These are phyloP conservation scores for Calendula officinalis DNA, from an alignment of 129 eudicot species.

Conservation along the genomic window DNA sequence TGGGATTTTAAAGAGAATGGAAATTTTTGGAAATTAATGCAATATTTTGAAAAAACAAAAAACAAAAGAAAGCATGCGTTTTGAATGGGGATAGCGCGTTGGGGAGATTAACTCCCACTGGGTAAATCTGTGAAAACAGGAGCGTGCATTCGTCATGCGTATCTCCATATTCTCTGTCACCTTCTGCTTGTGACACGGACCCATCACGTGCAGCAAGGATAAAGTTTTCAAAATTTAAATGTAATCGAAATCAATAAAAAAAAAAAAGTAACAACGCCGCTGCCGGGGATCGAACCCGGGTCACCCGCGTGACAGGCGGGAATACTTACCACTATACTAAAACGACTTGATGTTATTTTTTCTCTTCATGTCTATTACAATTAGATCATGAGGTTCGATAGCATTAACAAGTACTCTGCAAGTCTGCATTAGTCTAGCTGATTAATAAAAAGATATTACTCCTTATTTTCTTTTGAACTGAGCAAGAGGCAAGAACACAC, in stretches of 20 bases:
- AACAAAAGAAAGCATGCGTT: neutral
- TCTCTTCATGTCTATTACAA: too few species aligned
- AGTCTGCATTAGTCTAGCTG: too few species aligned
- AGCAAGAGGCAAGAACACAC: too few species aligned
- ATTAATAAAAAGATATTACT: too few species aligned
- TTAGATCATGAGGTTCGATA: too few species aligned
- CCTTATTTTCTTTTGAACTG: too few species aligned
- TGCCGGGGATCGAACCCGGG: slow-evolving; percentile 89
- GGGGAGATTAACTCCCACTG: neutral
- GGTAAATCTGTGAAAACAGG: slow-evolving; percentile 14
- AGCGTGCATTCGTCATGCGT: slow-evolving; percentile 22
- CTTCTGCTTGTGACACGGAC: too few species aligned
- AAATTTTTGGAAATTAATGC: neutral
- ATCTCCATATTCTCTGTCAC: slow-evolving; percentile 15
- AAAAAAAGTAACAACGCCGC: neutral
- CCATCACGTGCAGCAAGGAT: too few species aligned
- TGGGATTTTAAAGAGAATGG: neutral
- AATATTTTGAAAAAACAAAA: neutral
- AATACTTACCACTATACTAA: slow-evolving; percentile 90
- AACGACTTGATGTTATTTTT: slow-evolving; percentile 44
- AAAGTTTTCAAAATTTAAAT: slow-evolving; percentile 7
- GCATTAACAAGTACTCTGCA: too few species aligned
- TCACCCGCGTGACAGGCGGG: slow-evolving; percentile 96
- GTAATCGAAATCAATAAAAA: neutral
- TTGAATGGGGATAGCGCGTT: slow-evolving; percentile 19